Percentiles rank a stretch among this genome's conserved stretches.
Conservation (phyloP, 768 basidiomycete species). For the Holtermannia corniformis region DNA sequence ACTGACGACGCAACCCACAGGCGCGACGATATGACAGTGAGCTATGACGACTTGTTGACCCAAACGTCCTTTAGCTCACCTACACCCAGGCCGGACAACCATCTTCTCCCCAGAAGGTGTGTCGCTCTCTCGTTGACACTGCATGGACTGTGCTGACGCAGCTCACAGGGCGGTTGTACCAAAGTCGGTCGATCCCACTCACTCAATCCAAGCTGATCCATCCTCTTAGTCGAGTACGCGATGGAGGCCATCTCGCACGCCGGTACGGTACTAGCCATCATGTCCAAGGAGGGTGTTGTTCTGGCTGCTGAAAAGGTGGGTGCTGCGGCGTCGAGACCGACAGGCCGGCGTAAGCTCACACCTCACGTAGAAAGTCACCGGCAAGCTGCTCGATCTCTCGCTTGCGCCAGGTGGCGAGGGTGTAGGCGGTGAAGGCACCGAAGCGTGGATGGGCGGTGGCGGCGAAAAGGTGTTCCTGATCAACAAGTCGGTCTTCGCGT, state of each 20-base stretch:
- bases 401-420: constrained; percentile 77
- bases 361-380: constrained; percentile 79
- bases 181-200: constrained; percentile 55
- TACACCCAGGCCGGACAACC: constrained; percentile 56
- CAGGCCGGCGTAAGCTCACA: constrained; percentile 1
- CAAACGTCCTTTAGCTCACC: constrained; percentile 43
- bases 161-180: constrained; percentile 75
- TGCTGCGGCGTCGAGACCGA: background rate
- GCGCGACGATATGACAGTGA: constrained; percentile 92
- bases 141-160: constrained; percentile 9
- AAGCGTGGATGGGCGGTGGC: constrained; percentile 61
- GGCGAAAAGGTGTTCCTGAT: constrained; percentile 97
- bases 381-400: constrained; percentile 88
- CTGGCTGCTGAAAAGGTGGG: constrained; percentile 40
- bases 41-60: constrained; percentile 37
- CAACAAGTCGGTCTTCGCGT: constrained; percentile 50
- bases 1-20: constrained; percentile 43
- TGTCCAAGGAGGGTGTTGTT: constrained; percentile 42
- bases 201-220: constrained; percentile 7
- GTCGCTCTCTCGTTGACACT: constrained; percentile 19
- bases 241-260: constrained; percentile 99
- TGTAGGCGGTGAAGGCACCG: constrained; percentile 39
- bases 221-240: constrained; percentile 80
- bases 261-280: constrained; percentile 48
- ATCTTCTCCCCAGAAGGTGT: constrained; percentile 98